Conservation (phyloP, 768 basidiomycete species). For the Phaeotremella fagi region DNA sequence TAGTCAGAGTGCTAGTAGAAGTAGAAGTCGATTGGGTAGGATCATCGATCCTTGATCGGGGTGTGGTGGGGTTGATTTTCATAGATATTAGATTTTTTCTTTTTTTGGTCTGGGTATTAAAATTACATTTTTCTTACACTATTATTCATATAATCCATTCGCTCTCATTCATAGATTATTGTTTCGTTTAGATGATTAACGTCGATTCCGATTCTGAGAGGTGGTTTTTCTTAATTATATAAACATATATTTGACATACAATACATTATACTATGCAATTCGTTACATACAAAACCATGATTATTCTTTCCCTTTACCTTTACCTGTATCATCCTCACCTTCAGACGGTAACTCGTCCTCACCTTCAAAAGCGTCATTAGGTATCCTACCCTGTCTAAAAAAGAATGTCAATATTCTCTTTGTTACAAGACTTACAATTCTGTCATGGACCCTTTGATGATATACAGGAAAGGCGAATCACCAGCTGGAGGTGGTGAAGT, state of each 20-base stretch:
- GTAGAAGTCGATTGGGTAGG: conserved; percentile 20
- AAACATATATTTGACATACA: no score
- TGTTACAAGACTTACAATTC: conserved; percentile 51
- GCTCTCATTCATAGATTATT: no score
- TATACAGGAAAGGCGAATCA: conserved; percentile 71
- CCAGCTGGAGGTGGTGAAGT: conserved; percentile 69
- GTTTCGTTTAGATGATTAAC: no score
- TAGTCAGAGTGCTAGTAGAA: conserved; percentile 1
- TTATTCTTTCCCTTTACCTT: background rate
- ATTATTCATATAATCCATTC: no score
- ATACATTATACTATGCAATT: no score
- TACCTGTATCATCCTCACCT: background rate
- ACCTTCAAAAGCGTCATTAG: conserved; percentile 70
- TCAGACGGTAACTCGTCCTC: conserved; percentile 26
- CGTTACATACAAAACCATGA: no score
- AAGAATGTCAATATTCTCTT: background rate
- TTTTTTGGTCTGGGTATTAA: no score
- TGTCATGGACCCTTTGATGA: conserved; percentile 75
- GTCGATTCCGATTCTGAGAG: no score
- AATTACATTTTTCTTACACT: no score
- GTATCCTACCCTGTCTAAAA: conserved; percentile 71
- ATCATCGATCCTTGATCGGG: background rate
- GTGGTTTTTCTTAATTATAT: no score
- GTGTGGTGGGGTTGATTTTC: background rate
- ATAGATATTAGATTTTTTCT: background rate